A percentile compares a stretch with the other conserved stretches of the same genome.
phyloP scores from a whole-genome alignment of 2,329 filamentous ascomycete species.

The Trichoderma sp. region DNA sequence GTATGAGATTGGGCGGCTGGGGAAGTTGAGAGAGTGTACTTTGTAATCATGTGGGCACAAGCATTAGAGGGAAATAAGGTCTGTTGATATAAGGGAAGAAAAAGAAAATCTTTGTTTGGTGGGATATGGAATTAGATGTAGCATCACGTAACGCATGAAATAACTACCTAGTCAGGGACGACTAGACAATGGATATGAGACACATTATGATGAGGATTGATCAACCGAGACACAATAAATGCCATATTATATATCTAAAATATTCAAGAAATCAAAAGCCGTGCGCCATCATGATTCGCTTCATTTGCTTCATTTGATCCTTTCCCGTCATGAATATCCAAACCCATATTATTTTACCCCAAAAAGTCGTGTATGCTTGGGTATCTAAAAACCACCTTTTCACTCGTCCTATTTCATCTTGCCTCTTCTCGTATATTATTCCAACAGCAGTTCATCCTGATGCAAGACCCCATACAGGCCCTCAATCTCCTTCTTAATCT shows the following conservation, averaged over 20 bases:
- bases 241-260: background rate
- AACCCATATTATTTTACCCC: background rate
- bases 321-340: background rate
- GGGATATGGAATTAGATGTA: background rate
- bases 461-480: slow-evolving; percentile 63
- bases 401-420: background rate
- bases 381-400: background rate
- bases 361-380: background rate
- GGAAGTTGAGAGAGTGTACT: slow-evolving; percentile 63
- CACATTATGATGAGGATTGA: background rate
- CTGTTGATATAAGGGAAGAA: background rate
- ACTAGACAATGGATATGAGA: background rate
- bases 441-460: slow-evolving; percentile 58
- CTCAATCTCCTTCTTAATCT: slow-evolving; percentile 63
- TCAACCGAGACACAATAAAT: background rate
- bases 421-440: slow-evolving; percentile 38
- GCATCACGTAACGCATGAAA: background rate
- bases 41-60: slow-evolving; percentile 45
- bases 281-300: background rate
- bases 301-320: background rate
- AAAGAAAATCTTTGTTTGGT: background rate
- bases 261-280: background rate
- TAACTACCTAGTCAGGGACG: background rate
- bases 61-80: background rate
- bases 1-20: slow-evolving; percentile 70